Percentiles rank a stretch among this genome's conserved stretches.
Conservation (phyloP, 139 green algal species). For the Tetradesmus obliquus region DNA sequence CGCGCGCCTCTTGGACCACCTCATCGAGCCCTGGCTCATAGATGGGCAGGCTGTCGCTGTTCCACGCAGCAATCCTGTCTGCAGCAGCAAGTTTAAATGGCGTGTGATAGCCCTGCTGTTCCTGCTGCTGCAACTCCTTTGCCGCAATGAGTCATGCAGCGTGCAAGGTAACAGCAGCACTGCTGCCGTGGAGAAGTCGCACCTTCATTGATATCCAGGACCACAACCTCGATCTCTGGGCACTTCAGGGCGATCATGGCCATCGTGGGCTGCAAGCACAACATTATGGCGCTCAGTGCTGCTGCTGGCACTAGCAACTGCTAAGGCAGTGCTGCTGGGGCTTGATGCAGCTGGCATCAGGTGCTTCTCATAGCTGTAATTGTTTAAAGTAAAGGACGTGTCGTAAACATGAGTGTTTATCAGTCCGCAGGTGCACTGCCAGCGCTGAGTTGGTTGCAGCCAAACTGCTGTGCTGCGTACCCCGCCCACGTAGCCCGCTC, state of each 20-base stretch:
- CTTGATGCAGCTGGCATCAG: not conserved
- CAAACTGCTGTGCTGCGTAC: constrained; percentile 27
- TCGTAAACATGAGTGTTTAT: not conserved
- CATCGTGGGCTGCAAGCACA: constrained; percentile 84
- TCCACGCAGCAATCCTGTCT: constrained; percentile 85
- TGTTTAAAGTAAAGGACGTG: not conserved
- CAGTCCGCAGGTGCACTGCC: not conserved
- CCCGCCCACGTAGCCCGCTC: constrained; percentile 90
- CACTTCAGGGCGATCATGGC: constrained; percentile 96
- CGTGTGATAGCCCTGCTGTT: not conserved
- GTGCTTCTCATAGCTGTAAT: not conserved
- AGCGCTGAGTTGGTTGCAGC: not conserved
- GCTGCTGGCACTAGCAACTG: not conserved
- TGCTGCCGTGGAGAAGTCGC: not conserved
- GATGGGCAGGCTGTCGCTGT: constrained; percentile 97
- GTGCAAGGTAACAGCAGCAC: not conserved
- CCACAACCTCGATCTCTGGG: constrained; percentile 94
- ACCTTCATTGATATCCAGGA: constrained; percentile 95
- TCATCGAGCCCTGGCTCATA: constrained; percentile 98
- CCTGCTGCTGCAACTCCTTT: not conserved
- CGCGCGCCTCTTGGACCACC: constrained; percentile 86
- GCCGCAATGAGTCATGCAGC: not conserved
- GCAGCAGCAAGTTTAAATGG: not conserved
- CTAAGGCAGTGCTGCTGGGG: not conserved
- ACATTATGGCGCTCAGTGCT: not conserved